Evolutionary conservation across 371 early-diverging fungal genomes (phyloP).

Genomic region (Syncephalis fuscata): DNA sequence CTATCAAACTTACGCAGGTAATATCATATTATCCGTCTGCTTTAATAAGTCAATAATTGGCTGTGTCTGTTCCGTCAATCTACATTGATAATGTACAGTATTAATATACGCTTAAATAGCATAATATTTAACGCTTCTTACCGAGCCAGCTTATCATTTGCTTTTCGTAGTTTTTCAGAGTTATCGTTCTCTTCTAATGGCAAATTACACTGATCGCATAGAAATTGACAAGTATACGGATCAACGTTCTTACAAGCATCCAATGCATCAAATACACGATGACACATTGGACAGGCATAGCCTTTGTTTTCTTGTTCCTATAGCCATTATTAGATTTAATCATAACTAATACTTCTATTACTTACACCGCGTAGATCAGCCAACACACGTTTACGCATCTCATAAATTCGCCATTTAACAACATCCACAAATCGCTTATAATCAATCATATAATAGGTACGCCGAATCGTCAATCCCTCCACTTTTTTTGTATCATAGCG

Average conservation of each 20-base stretch:
- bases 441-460: constrained; percentile 76
- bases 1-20: constrained; percentile 29
- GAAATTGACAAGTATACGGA: constrained; percentile 23
- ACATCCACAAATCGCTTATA: constrained; percentile 86
- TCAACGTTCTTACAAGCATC: constrained; percentile 36
- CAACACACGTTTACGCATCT: constrained; percentile 55
- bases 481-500: constrained; percentile 19
- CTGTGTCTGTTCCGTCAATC: constrained; percentile 61
- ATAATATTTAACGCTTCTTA: constrained; percentile 1
- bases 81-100: constrained; percentile 6
- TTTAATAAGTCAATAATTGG: constrained; percentile 70
- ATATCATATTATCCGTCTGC: constrained; percentile 54
- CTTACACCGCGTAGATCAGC: constrained; percentile 47
- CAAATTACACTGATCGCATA: constrained; percentile 37
- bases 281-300: constrained; percentile 43
- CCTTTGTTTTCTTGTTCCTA: constrained; percentile 57
- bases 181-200: constrained; percentile 47
- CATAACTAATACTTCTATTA: not conserved
- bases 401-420: constrained; percentile 79
- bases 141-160: constrained; percentile 16
- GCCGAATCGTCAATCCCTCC: constrained; percentile 40
- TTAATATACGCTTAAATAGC: not conserved
- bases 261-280: constrained; percentile 28
- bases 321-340: not conserved
- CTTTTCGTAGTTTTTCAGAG: constrained; percentile 33